Percentiles rank a stretch among this genome's conserved stretches.
Evolutionary conservation across 441 rosid genomes (phyloP).

Genomic region (Cnidoscolus chayamansa): DNA sequence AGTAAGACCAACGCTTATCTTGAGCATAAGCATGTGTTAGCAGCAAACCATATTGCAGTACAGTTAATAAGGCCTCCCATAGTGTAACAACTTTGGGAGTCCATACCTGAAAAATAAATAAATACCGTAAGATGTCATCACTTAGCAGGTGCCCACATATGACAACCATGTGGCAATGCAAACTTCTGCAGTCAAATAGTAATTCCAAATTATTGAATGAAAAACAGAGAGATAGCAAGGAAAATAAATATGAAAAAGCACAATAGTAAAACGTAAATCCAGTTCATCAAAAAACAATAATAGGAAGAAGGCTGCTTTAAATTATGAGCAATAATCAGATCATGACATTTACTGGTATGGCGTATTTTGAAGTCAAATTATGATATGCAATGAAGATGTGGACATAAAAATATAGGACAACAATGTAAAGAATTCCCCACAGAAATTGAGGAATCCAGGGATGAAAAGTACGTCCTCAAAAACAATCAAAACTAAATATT

Average conservation of each 20-base stretch:
- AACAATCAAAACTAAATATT: not conserved
- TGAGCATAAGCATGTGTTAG: conserved; percentile 83
- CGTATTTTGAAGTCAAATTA: not conserved
- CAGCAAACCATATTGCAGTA: conserved; percentile 71
- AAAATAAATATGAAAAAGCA: too few species aligned
- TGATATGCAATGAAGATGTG: not conserved
- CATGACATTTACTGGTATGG: not conserved
- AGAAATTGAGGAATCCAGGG: not conserved
- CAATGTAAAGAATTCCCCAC: not conserved
- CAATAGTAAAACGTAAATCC: too few species aligned
- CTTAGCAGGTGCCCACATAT: not conserved
- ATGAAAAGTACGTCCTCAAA: not conserved
- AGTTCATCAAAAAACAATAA: not conserved
- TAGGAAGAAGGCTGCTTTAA: not conserved
- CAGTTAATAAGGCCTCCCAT: conserved; percentile 85
- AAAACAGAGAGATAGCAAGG: not conserved
- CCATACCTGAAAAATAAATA: conserved; percentile 61
- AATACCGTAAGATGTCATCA: conserved; percentile 4
- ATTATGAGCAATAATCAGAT: not conserved
- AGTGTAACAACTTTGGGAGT: conserved; percentile 78
- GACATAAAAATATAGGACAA: not conserved
- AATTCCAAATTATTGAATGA: not conserved
- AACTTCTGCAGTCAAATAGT: conserved; percentile 2
- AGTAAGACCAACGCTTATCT: conserved; percentile 92
- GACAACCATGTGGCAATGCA: conserved; percentile 5